Percentiles rank a stretch among this genome's conserved stretches.
Conservation (phyloP, 805 yeast species). For the Wickerhamomyces sydowiorum region DNA sequence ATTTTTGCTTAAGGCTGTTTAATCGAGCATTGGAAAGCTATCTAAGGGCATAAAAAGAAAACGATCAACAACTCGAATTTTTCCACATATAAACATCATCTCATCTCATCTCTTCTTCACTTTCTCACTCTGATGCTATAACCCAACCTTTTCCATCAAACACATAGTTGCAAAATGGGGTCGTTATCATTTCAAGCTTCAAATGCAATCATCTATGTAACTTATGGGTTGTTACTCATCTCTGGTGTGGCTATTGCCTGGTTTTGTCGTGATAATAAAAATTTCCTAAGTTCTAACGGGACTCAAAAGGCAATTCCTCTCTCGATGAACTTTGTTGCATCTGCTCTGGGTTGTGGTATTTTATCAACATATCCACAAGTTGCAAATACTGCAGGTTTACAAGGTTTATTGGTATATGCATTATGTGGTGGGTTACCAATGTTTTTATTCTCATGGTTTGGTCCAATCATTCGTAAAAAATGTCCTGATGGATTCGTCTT, state of each 20-base stretch:
- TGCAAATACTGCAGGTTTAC: constrained; percentile 80
- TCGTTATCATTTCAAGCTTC: constrained; percentile 46
- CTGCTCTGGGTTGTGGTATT: constrained; percentile 90
- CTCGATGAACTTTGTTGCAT: constrained; percentile 84
- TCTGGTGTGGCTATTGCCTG: constrained; percentile 59
- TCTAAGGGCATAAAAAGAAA: constrained; percentile 1
- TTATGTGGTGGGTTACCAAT: constrained; percentile 80
- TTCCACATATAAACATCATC: too few relatives aligned
- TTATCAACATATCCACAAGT: constrained; percentile 82
- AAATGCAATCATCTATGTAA: constrained; percentile 57
- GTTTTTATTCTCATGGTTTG: constrained; percentile 73
- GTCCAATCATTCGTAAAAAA: constrained; percentile 70
- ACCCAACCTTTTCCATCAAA: too few relatives aligned
- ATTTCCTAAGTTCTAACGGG: constrained; percentile 73
- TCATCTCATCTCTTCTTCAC: too few relatives aligned
- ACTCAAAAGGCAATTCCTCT: constrained; percentile 76
- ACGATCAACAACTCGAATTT: background rate
- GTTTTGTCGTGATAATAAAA: constrained; percentile 41
- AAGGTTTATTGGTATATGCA: constrained; percentile 80
- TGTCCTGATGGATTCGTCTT: constrained; percentile 90
- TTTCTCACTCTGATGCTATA: too few relatives aligned
- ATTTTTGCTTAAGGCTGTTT: too few relatives aligned
- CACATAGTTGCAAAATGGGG: constrained; percentile 26
- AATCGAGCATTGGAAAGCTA: background rate
- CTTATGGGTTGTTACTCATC: constrained; percentile 49